Conservation (phyloP, 495 filamentous ascomycete genomes). For the Astrothelium subdiscretum region DNA sequence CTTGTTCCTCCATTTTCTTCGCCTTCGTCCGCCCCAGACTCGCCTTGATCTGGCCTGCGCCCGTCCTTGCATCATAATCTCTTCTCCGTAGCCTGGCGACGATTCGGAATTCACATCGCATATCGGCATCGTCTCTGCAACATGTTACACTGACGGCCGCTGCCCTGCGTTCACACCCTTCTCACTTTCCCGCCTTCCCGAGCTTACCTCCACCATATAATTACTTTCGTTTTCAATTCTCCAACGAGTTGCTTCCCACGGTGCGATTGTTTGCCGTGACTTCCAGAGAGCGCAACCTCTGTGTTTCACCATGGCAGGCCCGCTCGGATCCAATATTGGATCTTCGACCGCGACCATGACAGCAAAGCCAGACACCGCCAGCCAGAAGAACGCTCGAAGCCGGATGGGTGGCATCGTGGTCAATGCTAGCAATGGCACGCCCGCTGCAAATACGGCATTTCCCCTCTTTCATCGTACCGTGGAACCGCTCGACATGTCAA, state of each 20-base stretch:
- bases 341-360: background rate
- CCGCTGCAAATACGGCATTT: background rate
- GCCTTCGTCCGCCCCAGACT: background rate
- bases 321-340: background rate
- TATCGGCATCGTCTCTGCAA: background rate
- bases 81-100: background rate
- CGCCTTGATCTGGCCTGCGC: background rate
- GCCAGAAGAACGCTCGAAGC: background rate
- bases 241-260: background rate
- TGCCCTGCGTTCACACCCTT: background rate
- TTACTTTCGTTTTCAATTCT: background rate
- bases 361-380: background rate
- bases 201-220: background rate
- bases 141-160: background rate
- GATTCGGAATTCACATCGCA: background rate
- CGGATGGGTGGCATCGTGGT: conserved; percentile 1
- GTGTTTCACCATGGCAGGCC: background rate
- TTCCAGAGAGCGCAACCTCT: background rate
- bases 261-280: background rate
- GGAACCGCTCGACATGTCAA: conserved; percentile 68
- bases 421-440: background rate
- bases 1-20: background rate
- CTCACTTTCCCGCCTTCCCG: background rate
- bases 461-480: conserved; percentile 24
- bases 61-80: background rate